A percentile compares a stretch with the other conserved stretches of the same genome.
phyloP scores from a whole-genome alignment of 1,139 yeast species.

The Candida buenavistaensis region DNA sequence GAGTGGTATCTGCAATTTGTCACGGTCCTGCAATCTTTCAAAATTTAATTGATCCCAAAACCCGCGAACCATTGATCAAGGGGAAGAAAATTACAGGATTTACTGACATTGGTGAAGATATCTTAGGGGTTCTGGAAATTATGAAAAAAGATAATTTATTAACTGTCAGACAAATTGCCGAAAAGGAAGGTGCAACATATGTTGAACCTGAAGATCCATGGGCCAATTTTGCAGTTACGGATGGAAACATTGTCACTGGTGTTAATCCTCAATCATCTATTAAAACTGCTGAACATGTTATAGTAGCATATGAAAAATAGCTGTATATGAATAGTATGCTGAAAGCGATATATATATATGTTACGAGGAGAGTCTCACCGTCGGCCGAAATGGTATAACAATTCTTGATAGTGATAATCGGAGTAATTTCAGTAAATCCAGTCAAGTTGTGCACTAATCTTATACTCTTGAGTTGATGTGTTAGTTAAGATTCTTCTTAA shows the following conservation, averaged over 20 bases:
- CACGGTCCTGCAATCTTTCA: constrained; percentile 64
- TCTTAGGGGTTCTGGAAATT: constrained; percentile 34
- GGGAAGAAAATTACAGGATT: constrained; percentile 63
- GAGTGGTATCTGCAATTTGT: constrained; percentile 65
- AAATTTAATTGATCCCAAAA: constrained; percentile 38
- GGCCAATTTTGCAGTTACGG: constrained; percentile 50
- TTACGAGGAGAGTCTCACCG: too few species aligned
- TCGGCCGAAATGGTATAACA: too few species aligned
- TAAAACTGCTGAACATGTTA: constrained; percentile 40
- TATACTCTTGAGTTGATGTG: too few species aligned
- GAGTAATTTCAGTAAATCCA: too few species aligned
- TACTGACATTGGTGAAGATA: constrained; percentile 54
- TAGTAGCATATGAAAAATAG: constrained; percentile 11
- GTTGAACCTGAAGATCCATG: constrained; percentile 51
- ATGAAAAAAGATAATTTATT: constrained; percentile 33
- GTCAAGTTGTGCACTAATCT: too few species aligned
- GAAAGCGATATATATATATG: too few species aligned
- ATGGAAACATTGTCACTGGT: constrained; percentile 61
- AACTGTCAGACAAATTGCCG: constrained; percentile 36
- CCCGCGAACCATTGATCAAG: constrained; percentile 46
- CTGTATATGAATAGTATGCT: too few species aligned
- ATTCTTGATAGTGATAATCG: too few species aligned
- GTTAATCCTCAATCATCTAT: constrained; percentile 62
- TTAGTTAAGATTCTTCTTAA: too few species aligned
- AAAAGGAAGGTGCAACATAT: constrained; percentile 43